These are phyloP conservation scores for Thermomucor indicae-seudaticae DNA, from an alignment of 371 early-diverging fungal species.

Conservation along the genomic window DNA sequence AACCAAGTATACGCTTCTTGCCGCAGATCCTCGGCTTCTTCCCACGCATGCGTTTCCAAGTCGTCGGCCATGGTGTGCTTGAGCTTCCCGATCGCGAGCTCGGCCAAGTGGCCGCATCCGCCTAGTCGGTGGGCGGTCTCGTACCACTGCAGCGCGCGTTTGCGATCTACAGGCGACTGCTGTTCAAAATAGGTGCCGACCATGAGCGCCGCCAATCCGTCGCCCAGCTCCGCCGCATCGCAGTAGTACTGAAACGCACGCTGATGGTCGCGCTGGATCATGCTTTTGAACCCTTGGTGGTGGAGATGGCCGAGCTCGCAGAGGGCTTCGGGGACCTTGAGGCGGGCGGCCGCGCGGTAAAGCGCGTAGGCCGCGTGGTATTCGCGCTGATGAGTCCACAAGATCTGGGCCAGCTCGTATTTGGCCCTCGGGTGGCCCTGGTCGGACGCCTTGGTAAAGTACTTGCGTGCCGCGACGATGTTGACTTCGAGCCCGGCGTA, in stretches of 20 bases:
- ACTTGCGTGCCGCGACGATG: constrained; percentile 19
- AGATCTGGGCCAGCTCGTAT: constrained; percentile 22
- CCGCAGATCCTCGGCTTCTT: no score
- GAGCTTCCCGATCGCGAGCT: constrained; percentile 16
- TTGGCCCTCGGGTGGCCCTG: constrained; percentile 29
- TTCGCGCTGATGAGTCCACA: no score
- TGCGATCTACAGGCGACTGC: constrained; percentile 5
- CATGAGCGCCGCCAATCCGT: constrained; percentile 15
- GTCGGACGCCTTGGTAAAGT: constrained; percentile 25
- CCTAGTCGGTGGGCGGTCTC: constrained; percentile 9
- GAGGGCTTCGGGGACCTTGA: constrained; percentile 11
- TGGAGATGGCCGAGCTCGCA: constrained; percentile 12
- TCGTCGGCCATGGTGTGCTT: constrained; percentile 14
- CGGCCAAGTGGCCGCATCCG: constrained; percentile 7
- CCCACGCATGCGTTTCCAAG: no score
- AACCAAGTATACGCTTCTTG: constrained; percentile 15
- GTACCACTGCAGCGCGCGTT: constrained; percentile 18
- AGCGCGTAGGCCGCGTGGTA: no score
- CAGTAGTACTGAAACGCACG: constrained; percentile 15
- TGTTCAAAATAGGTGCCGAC: constrained; percentile 25
- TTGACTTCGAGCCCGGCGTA: constrained; percentile 21
- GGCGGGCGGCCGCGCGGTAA: no score
- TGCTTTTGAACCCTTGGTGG: constrained; percentile 13
- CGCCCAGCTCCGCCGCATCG: constrained; percentile 13
- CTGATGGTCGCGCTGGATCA: constrained; percentile 7